These are phyloP conservation scores for Daphne laureola DNA, from an alignment of 441 rosid species.

Conservation along the genomic window DNA sequence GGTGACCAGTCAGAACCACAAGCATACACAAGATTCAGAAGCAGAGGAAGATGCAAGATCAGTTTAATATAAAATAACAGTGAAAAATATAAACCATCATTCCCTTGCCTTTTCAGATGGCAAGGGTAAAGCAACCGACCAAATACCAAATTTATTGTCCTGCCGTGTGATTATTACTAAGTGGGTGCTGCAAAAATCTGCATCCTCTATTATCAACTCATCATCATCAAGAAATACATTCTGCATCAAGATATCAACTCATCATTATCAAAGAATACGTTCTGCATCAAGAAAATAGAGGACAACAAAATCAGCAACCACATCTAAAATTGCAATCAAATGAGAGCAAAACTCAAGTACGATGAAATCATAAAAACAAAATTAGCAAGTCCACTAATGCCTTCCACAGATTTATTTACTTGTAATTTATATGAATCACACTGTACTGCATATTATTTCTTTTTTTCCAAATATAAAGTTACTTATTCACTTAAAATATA, in stretches of 20 bases:
- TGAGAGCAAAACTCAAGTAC: not conserved
- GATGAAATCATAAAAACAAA: no score
- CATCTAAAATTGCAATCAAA: not conserved
- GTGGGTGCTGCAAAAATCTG: slow-evolving; percentile 79
- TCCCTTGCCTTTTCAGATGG: slow-evolving; percentile 44
- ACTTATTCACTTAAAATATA: no score
- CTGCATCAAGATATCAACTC: slow-evolving; percentile 36
- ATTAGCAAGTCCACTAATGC: no score
- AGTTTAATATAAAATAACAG: no score
- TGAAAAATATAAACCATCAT: not conserved
- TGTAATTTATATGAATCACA: no score
- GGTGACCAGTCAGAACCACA: no score
- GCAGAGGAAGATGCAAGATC: no score
- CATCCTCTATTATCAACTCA: slow-evolving; percentile 59
- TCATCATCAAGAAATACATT: slow-evolving; percentile 44
- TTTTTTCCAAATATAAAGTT: no score
- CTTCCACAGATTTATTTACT: no score
- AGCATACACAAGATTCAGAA: no score
- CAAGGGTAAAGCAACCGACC: slow-evolving; percentile 74
- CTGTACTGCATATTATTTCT: no score
- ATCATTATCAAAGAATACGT: slow-evolving; percentile 44
- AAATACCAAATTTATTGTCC: slow-evolving; percentile 42
- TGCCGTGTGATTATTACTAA: slow-evolving; percentile 54
- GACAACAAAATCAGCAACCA: slow-evolving; percentile 1
- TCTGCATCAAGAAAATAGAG: slow-evolving; percentile 36